Percentiles rank a stretch among this genome's conserved stretches.
phyloP scores from a whole-genome alignment of 805 yeast genomes.

The Candida chilensis region DNA sequence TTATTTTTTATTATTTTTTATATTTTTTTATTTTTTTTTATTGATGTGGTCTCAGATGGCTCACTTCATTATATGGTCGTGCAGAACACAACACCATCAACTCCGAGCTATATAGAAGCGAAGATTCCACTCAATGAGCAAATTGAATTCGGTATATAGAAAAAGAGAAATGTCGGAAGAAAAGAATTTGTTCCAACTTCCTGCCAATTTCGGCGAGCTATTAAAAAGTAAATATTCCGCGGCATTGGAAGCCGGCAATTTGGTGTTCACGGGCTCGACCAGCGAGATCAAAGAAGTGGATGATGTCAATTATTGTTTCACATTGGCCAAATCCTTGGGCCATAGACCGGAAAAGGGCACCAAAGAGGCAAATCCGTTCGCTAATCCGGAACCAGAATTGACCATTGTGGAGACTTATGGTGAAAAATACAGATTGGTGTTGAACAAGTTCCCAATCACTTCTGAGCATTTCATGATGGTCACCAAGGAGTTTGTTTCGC shows the following conservation, averaged over 20 bases:
- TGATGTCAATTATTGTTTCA: constrained; percentile 10
- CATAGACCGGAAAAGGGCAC: constrained; percentile 26
- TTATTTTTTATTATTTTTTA: too few relatives aligned
- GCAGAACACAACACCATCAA: too few relatives aligned
- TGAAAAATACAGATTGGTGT: constrained; percentile 49
- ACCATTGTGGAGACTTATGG: constrained; percentile 48
- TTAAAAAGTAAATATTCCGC: constrained; percentile 30
- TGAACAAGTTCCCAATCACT: constrained; percentile 83
- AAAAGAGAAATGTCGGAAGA: not conserved
- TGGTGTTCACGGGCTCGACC: constrained; percentile 44
- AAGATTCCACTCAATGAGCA: too few relatives aligned
- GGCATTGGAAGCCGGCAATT: constrained; percentile 36
- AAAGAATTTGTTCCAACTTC: constrained; percentile 15
- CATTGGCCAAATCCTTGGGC: constrained; percentile 8
- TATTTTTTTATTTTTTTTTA: too few relatives aligned
- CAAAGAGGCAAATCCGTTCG: constrained; percentile 58
- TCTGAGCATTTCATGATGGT: constrained; percentile 73
- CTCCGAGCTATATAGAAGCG: too few relatives aligned
- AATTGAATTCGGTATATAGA: too few relatives aligned
- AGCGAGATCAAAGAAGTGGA: constrained; percentile 17
- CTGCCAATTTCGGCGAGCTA: constrained; percentile 23
- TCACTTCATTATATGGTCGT: too few relatives aligned
- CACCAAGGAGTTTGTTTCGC: constrained; percentile 67
- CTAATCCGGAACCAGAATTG: constrained; percentile 68
- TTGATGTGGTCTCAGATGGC: too few relatives aligned